phyloP scores from a whole-genome alignment of 2,329 filamentous ascomycete genomes.

The Fusarium sp. region DNA sequence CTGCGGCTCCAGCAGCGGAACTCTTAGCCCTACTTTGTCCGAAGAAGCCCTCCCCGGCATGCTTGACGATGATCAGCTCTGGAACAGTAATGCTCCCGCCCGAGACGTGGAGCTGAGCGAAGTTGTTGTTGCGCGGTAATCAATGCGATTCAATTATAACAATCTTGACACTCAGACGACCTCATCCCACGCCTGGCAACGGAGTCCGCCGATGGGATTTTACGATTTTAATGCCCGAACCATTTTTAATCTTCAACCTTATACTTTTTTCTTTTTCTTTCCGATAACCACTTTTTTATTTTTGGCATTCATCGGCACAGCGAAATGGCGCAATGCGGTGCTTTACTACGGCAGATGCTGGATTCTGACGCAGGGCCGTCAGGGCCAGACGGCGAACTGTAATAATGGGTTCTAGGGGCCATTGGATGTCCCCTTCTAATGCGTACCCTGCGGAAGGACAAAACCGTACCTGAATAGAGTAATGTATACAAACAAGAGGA shows the following conservation, averaged over 20 bases:
- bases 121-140: conserved; percentile 58
- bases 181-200: conserved; percentile 29
- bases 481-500: conserved; percentile 55
- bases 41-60: conserved; percentile 56
- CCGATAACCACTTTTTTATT: conserved; percentile 46
- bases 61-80: conserved; percentile 51
- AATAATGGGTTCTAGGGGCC: conserved; percentile 45
- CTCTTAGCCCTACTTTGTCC: conserved; percentile 62
- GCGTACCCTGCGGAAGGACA: conserved; percentile 46
- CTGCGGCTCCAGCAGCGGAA: conserved; percentile 61
- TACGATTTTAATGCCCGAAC: conserved; percentile 48
- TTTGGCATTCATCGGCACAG: conserved; percentile 57
- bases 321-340: conserved; percentile 54
- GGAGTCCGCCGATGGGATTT: conserved; percentile 29
- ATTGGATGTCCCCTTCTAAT: conserved; percentile 41
- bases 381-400: conserved; percentile 43
- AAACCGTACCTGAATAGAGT: conserved; percentile 52
- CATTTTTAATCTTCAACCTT: conserved; percentile 51
- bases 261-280: conserved; percentile 41
- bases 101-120: conserved; percentile 61
- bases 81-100: conserved; percentile 46
- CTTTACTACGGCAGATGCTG: conserved; percentile 45
- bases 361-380: conserved; percentile 48
- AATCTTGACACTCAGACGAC: conserved; percentile 15
- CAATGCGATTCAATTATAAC: conserved; percentile 8